Evolutionary conservation across 2,329 filamentous ascomycete species (phyloP), one percentile per base, ranked within the genome.

Genomic region (Pezicula carpinea): DNA sequence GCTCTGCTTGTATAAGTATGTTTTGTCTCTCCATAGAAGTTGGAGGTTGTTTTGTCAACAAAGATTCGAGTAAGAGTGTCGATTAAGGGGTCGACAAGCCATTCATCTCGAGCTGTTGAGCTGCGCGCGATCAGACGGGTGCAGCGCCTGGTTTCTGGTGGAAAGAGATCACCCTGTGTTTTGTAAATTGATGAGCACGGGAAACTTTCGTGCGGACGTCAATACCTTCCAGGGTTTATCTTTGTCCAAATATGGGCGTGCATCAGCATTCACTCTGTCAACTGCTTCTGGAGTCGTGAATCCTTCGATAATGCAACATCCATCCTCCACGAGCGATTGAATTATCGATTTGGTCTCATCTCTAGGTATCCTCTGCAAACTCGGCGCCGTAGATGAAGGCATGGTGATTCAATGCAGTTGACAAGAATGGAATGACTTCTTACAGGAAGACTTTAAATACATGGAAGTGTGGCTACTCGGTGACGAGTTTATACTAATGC

Each of bases 1-100:
- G 59, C 56, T 15, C 56, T 48, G 43, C 54, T 60, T 7, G 58
- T 61, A 29, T 61, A 58, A 18, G 57, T 59, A 35, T 61, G 58
- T 32, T 57, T 58, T 8, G 53, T 59, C 34, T 55, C 52, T 6
- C 56, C 59, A 44, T 62, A 62, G 34, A 49, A 62, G 41, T 61
- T 61, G 19, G 53, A 47, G 0, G 59, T 62, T 5, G 58, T 61
- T 39, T 61, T 62, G 18, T 58, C 56, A 3, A 62, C 47, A 29
- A 61, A 62, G 3, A 48, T 39, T 10, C 40, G 32, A 5, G 55
- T 56, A 2, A 61, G 33, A n/a, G 49, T 47, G 15, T 44, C 36
- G 14, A 58, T 29, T 7, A 53, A 39, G 10, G 50, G 51, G 39
- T 58, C 45, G 3, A 51, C 42, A 13, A 58, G 44, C 53, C 54